Percentiles rank a stretch among this genome's conserved stretches.
Evolutionary conservation across 2,329 filamentous ascomycete species (phyloP).

Genomic region (Paecilomyces formosus): DNA sequence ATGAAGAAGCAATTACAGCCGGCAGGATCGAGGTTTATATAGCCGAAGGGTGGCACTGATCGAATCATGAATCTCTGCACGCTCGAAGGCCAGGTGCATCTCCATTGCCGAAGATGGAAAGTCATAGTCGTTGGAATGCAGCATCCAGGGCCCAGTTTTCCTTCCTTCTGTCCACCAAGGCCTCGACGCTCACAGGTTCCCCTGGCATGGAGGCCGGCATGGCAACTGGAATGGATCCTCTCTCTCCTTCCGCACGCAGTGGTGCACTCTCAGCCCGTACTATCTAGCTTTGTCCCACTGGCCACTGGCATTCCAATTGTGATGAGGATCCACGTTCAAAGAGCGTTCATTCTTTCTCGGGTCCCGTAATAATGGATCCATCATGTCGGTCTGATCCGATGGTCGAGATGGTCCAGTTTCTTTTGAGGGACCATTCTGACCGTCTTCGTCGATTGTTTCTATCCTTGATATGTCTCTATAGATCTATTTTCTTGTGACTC

Average conservation of each 20-base stretch:
- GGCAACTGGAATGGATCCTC: background rate
- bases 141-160: constrained; percentile 16
- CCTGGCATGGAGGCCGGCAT: background rate
- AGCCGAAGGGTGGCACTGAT: constrained; percentile 18
- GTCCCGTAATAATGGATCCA: background rate
- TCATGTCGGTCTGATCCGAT: background rate
- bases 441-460: background rate
- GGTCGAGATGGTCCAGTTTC: background rate
- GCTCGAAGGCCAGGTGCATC: constrained; percentile 4
- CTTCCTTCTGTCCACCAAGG: constrained; percentile 4
- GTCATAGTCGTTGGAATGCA: constrained; percentile 20
- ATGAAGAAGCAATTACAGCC: constrained; percentile 11
- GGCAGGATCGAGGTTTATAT: constrained; percentile 23
- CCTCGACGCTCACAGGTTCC: background rate
- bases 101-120: constrained; percentile 5
- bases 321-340: background rate
- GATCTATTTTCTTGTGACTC: background rate
- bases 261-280: background rate
- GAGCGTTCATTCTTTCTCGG: background rate
- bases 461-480: background rate
- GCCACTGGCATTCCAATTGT: background rate
- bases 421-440: background rate
- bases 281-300: background rate
- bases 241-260: background rate
- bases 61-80: constrained; percentile 3